phyloP scores from a whole-genome alignment of 176 grass and related monocot genomes.

The Carex parvula region DNA sequence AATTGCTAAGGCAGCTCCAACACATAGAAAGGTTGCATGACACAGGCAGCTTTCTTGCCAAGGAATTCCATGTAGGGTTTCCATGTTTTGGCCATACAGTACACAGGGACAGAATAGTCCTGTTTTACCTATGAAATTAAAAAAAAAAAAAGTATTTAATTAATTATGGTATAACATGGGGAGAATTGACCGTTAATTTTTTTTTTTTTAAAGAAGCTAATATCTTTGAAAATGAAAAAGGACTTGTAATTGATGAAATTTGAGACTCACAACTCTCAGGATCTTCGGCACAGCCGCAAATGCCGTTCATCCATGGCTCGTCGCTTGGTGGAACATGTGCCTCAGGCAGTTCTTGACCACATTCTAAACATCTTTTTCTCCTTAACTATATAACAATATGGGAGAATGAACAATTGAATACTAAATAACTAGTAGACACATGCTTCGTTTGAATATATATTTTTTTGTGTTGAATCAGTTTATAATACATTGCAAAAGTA shows the following conservation, averaged over 20 bases:
- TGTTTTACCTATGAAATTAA: conserved; percentile 49
- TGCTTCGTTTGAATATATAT: not conserved
- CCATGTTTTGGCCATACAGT: conserved; percentile 69
- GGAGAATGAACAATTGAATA: no score
- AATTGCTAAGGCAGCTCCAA: conserved; percentile 58
- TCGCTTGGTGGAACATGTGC: conserved; percentile 40
- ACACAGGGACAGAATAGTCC: conserved; percentile 86
- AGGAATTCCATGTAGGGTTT: conserved; percentile 59
- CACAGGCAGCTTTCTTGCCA: conserved; percentile 67
- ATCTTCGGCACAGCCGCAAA: conserved; percentile 57
- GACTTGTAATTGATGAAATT: not conserved
- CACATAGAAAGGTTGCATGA: conserved; percentile 66
- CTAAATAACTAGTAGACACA: not conserved
- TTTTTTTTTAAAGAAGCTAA: not conserved
- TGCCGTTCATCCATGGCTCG: conserved; percentile 54
- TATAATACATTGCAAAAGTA: not conserved
- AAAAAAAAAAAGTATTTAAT: not conserved
- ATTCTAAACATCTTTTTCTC: conserved; percentile 32
- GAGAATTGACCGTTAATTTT: not conserved
- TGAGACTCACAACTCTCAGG: conserved; percentile 49
- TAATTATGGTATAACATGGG: not conserved
- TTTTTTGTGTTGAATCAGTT: not conserved
- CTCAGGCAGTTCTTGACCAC: conserved; percentile 45
- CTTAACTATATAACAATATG: conserved; percentile 2
- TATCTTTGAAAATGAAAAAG: not conserved